Evolutionary conservation across 768 basidiomycete genomes (phyloP), one percentile per base, ranked within the genome.

Genomic region (Tulasnella sp.): DNA sequence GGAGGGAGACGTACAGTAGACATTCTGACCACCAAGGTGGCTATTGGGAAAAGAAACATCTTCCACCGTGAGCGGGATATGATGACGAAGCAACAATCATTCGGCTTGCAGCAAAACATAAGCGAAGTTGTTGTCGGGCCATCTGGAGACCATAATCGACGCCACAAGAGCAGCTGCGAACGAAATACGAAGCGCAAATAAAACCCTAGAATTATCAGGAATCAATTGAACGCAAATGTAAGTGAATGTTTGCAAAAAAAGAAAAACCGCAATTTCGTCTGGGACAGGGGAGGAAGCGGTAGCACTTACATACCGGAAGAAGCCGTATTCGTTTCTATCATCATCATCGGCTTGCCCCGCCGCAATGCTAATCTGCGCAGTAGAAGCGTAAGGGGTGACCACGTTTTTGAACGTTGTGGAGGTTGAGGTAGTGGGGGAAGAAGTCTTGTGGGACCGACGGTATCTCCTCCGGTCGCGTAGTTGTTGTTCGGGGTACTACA

Each of bases 291-390:
- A 49, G 1, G 22, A 49, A 49, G 22, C 11, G 49, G 15, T 15
- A 25, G 40, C 15, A 0, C 6, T 38, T 36, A 22, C 15, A 88
- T 88, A 76, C 86, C 86, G 80, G 88, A 88, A 70, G 84, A 85
- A 1, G 86, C 87, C 15, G 86, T 85, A 79, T 87, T 91, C 8
- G 89, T 91, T 82, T 91, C 91, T 78, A 91, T 85, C 90, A 91
- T 91, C 72, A 90, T 79, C 40, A 91, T 81, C 31, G 85, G 85
- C 76, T 83, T 83, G 38, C 82, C n/a, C 81, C n/a, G 79, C 78
- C 0, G 77, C 75, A 78, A 88, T 2, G 25, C 58, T 64, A 17
- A 74, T 19, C 17, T 38, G 52, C 29, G 38, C 37, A 17, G 54
- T 38, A 15, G 73, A 74, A 34, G 58, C 58, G 73, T 74, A 74